Conservation (phyloP, 2,329 filamentous ascomycete genomes). For the Cordyceps pruinosa region DNA sequence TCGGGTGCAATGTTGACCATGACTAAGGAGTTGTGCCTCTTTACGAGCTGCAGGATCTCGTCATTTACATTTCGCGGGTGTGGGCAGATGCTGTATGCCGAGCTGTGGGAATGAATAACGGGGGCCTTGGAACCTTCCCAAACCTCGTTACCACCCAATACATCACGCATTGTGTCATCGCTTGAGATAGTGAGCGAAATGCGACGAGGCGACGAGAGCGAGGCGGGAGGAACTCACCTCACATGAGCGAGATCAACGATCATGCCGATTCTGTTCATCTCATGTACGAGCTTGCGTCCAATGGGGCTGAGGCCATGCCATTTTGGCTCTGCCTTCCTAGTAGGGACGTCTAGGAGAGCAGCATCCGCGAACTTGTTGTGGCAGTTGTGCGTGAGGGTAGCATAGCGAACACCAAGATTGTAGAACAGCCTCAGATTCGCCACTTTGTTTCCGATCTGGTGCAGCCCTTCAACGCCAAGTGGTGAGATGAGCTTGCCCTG, state of each 20-base stretch:
- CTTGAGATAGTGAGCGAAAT: slow-evolving; percentile 25
- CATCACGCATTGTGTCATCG: slow-evolving; percentile 77
- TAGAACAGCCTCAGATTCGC: slow-evolving; percentile 70
- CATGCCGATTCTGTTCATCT: slow-evolving; percentile 95
- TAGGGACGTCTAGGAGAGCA: slow-evolving; percentile 54
- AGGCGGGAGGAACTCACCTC: slow-evolving; percentile 25
- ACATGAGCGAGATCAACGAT: slow-evolving; percentile 82
- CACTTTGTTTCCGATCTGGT: slow-evolving; percentile 84
- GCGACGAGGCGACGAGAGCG: no score
- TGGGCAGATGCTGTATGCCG: slow-evolving; percentile 70
- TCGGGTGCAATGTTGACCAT: slow-evolving; percentile 87
- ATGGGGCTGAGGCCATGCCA: slow-evolving; percentile 67
- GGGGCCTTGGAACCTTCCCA: slow-evolving; percentile 74
- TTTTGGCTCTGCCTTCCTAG: slow-evolving; percentile 46
- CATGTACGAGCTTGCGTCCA: slow-evolving; percentile 63
- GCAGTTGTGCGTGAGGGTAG: slow-evolving; percentile 88
- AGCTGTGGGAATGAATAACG: slow-evolving; percentile 84
- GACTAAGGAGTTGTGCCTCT: slow-evolving; percentile 64
- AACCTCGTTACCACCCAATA: slow-evolving; percentile 55
- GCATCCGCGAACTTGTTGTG: slow-evolving; percentile 87
- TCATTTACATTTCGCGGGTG: slow-evolving; percentile 90
- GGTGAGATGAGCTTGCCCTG: slow-evolving; percentile 65
- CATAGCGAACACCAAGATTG: slow-evolving; percentile 74
- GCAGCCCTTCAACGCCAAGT: slow-evolving; percentile 77
- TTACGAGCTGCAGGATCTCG: slow-evolving; percentile 70